Base-by-base conservation (phyloP, 805 yeast species). In the Candida incommunis region DNA sequence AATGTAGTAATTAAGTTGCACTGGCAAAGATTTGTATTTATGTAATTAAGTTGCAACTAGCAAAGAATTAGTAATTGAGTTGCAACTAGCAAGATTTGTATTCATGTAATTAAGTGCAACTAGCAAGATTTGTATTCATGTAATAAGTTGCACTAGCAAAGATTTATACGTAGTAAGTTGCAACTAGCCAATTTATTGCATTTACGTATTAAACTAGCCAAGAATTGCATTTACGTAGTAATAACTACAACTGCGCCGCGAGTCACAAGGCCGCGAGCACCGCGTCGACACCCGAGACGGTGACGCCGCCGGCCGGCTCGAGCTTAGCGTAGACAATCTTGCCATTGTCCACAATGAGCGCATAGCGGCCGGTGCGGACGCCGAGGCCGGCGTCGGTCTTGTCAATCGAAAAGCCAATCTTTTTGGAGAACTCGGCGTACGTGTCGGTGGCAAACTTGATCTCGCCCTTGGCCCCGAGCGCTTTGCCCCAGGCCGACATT, bases 311-410 rank as follows among this genome's bases (percentile, higher is more conserved):
- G 22, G 57, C 50, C 9, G 66, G 57, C 61, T 74, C 80, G 48
- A 61, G 62, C 50, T 72, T 77, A 29, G 70, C 63, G 60, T 75
- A 76, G 44, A 63, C 61, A 47, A 77, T 70, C 48, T 64, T 63
- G 54, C 79, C 80, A 47, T 74, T 63, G 54, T 76, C 78, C 44
- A 82, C 77, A 50, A 86, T 68, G 47, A 80, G 66, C 40, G 90
- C 86, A 65, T 77, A 84, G 65, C 95, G 75, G 51, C 70, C 68
- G 45, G 83, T 74, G 66, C 88, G 73, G 47, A 64, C 58, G 22
- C 80, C 78, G 50, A 75, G 61, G 23, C 76, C 83, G 45, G 59
- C 66, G 21, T 70, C 69, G 43, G 74, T 71, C 46, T 72, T 68
- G 54, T 79, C 80, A 44, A 70, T 59, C 40, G 70, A 65, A 50